A percentile compares a stretch with the other conserved stretches of the same genome.
Conservation (phyloP, 129 eudicot species). For the Artemisia annua region DNA sequence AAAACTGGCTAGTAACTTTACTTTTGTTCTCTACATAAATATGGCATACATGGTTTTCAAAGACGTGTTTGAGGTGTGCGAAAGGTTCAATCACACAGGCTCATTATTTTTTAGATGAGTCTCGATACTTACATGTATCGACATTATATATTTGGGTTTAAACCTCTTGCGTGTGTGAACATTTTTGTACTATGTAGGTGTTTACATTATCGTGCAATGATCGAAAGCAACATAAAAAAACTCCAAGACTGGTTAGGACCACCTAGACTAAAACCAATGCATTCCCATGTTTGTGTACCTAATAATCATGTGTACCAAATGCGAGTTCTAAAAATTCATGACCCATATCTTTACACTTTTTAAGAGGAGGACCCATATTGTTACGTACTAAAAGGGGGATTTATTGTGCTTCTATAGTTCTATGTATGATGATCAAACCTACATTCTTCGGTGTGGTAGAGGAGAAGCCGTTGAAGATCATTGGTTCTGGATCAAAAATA, state of each 20-base stretch:
- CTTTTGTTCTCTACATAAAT: too few species aligned
- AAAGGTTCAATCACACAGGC: too few species aligned
- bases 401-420: background rate
- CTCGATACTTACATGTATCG: too few species aligned
- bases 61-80: too few species aligned
- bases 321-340: too few species aligned
- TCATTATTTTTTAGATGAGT: too few species aligned
- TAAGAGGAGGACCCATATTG: too few species aligned
- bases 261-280: background rate
- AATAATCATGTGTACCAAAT: too few species aligned
- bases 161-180: background rate
- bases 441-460: constrained; percentile 67
- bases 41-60: too few species aligned
- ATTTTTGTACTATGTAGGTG: background rate
- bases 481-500: constrained; percentile 59
- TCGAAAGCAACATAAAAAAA: too few species aligned
- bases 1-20: background rate
- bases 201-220: background rate
- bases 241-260: background rate
- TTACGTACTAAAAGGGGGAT: background rate
- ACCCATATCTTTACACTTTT: too few species aligned
- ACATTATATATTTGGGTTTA: background rate
- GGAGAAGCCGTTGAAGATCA: constrained; percentile 45
- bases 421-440: constrained; percentile 35
- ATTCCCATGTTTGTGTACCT: too few species aligned